These are phyloP conservation scores for Podila minutissima DNA, from an alignment of 192 early-diverging fungal species.

Conservation along the genomic window DNA sequence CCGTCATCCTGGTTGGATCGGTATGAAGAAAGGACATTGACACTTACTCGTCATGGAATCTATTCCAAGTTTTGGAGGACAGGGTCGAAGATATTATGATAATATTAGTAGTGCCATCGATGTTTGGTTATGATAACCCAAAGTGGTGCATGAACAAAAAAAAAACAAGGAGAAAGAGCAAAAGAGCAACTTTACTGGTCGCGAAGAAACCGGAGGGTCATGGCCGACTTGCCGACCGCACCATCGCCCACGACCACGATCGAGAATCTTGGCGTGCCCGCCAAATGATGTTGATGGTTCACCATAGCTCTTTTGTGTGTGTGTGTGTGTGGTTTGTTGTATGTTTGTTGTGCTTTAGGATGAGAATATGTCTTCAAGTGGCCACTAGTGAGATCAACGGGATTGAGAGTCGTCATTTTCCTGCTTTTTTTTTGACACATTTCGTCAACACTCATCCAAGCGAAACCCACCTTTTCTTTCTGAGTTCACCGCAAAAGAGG, in stretches of 20 bases:
- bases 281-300: background rate
- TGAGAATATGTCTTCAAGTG: too few species aligned
- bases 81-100: background rate
- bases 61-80: background rate
- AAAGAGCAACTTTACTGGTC: slow-evolving; percentile 59
- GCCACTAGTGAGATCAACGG: too few species aligned
- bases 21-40: background rate
- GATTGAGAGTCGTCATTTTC: background rate
- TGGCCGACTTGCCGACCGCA: slow-evolving; percentile 76
- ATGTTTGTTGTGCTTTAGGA: too few species aligned
- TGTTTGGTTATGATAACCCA: background rate
- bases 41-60: slow-evolving; percentile 19
- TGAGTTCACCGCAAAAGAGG: background rate
- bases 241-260: slow-evolving; percentile 46
- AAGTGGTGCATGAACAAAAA: background rate
- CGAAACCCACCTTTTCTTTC: too few species aligned
- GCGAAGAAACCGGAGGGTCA: slow-evolving; percentile 88
- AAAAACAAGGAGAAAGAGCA: background rate
- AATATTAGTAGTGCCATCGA: background rate
- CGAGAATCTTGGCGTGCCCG: slow-evolving; percentile 11
- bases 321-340: too few species aligned
- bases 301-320: background rate
- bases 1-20: background rate
- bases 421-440: background rate
- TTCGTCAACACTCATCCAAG: background rate